Base-by-base conservation (phyloP, 768 basidiomycete genomes). In the Phylloporus rhodoxanthus region DNA sequence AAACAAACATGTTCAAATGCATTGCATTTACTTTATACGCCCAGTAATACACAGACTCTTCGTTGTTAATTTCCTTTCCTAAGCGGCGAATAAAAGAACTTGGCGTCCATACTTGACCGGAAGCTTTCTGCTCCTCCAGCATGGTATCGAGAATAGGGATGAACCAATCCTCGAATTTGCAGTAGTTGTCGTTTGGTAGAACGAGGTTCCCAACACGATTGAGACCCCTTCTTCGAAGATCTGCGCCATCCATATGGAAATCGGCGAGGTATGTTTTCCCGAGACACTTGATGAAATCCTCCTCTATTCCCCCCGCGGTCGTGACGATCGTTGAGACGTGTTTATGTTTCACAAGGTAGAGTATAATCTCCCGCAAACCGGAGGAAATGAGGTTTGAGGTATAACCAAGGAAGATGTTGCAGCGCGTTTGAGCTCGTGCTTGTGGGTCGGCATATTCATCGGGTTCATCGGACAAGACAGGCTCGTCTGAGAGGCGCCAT, bases 151-250 rank as follows among this genome's bases (percentile, higher is more conserved):
- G 78, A 48, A 97, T 89, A 2, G 96, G 96, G 17, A 82, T 84
- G n/a, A 98, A 79, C 96, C 96, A 99, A 66, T 98, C 95, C 70
- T 99, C 96, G 58, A 98, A 99, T 61, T 89, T 87, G 82, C 96
- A 98, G 69, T 99, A 99, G 65, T 98, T 98, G 60, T 96, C 91
- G 63, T 99, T 99, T 3, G 96, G 96, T 2, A 99, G 82, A 50
- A 99, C 72, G 37, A 99, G 80, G 62, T 99, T 99, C 28, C 96
- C 96, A 53, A 98, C 92, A 30, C 96, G 82, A 61, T 99, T 99
- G 79, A 99, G 82, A n/a, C 96, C 96, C 52, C 80, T 79, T 63
- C 75, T 83, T 38, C 96, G 80, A 48, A 99, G 70, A 49, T 84
- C 83, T 5, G 91, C 89, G 13, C 96, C 96, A 54, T 94, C 87